These are phyloP conservation scores for Jaapia argillacea DNA, from an alignment of 768 basidiomycete genomes.

Conservation along the genomic window DNA sequence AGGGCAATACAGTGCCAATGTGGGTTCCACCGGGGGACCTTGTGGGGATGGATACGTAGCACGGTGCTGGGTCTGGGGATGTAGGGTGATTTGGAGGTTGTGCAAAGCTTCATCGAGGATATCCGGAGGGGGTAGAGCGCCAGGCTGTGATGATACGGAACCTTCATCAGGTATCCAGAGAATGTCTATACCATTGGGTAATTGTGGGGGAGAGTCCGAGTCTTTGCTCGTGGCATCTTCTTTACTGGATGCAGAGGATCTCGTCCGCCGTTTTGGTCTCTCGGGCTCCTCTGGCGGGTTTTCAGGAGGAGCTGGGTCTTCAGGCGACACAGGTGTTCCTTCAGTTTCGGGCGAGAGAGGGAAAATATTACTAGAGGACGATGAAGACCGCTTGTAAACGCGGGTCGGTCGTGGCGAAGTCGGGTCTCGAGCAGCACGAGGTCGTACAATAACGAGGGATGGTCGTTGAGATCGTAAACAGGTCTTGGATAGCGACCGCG, in stretches of 20 bases:
- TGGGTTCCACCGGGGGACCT: slow-evolving; percentile 61
- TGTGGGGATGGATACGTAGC: slow-evolving; percentile 48
- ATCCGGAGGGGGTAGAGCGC: slow-evolving; percentile 56
- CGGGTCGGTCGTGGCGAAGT: slow-evolving; percentile 1
- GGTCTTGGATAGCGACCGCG: slow-evolving; percentile 21
- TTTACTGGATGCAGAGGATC: slow-evolving; percentile 10
- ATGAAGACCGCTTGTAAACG: slow-evolving; percentile 10
- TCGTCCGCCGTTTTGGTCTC: slow-evolving; percentile 18
- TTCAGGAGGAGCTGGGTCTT: slow-evolving; percentile 17
- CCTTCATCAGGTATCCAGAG: slow-evolving; percentile 52
- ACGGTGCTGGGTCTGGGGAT: slow-evolving; percentile 73
- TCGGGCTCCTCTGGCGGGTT: slow-evolving; percentile 23
- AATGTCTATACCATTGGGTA: slow-evolving; percentile 49
- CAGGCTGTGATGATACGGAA: slow-evolving; percentile 17
- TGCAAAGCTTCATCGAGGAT: slow-evolving; percentile 69
- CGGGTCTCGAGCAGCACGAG: slow-evolving; percentile 12
- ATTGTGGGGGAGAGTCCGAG: slow-evolving; percentile 28
- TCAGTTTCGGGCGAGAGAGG: not conserved
- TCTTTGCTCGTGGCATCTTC: slow-evolving; percentile 22
- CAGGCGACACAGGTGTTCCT: too few relatives aligned
- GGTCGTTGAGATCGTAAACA: slow-evolving; percentile 16
- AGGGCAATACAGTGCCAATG: slow-evolving; percentile 80
- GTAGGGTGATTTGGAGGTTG: slow-evolving; percentile 67
- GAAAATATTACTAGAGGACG: slow-evolving; percentile 6
- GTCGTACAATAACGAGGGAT: slow-evolving; percentile 13